Base-by-base conservation (phyloP, 2,329 filamentous ascomycete genomes). In the Ceratocystis cacaofunesta region DNA sequence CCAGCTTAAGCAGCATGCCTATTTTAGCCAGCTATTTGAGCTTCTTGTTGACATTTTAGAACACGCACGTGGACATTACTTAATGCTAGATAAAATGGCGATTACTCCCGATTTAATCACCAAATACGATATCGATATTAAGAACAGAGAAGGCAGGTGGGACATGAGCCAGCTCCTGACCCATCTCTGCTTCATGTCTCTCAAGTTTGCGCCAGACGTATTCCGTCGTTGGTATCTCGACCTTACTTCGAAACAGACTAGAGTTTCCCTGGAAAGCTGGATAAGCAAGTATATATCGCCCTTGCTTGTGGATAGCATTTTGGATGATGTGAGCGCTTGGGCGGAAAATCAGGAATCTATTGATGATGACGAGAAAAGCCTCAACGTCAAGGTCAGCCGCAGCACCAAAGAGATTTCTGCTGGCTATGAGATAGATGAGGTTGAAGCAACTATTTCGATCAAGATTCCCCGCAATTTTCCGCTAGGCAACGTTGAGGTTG, bases 11-110 rank as follows among this genome's bases (percentile, higher is more conserved):
- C 82, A 87, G 30, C 85, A 86, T 15, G 82, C 85, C 10, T 86
- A 86, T 65, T 76, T 95, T 0, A 75, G 77, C 0, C 84, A 86
- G 0, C 76, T 99, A 1, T 77, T 97, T 30, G 80, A 88, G 61
- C 91, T 96, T 68, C 84, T 84, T 7, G 94, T 95, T 72, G 89
- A 95, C 68, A 86, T 95, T 60, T 82, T 97, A 0, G 90, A 91
- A 17, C 89, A 92, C 70, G 85, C 85, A 0, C 82, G 84, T 32
- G 88, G 86, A 5, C 86, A 85, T 68, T 83, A 90, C 0, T 75
- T 95, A 5, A 92, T 86, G 70, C 80, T 95, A 12, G 83, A 92
- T 64, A 82, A 88, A 70, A 82, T 81, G 55, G 79, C 80, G 0
- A 87, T 90, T 43, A 79, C 79, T 1, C 70, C 74, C 0, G 77